phyloP scores from a whole-genome alignment of 2,329 filamentous ascomycete species.

The Claviceps monticola region DNA sequence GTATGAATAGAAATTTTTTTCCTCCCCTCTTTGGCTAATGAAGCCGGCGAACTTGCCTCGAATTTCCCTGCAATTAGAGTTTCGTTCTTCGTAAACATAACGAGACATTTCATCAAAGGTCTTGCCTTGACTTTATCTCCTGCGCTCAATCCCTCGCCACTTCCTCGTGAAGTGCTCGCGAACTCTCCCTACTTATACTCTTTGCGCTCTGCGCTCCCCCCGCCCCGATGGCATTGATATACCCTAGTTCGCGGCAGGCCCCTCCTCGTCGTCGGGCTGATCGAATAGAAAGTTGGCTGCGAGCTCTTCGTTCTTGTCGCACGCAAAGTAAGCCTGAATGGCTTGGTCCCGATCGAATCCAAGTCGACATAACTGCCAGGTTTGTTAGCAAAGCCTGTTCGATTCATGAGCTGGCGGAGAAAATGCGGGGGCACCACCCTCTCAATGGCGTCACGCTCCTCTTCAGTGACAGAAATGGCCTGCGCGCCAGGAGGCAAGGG shows the following conservation, averaged over 20 bases:
- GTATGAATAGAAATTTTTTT: neutral
- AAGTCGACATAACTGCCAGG: constrained; percentile 64
- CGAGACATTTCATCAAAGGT: neutral
- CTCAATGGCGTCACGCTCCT: constrained; percentile 95
- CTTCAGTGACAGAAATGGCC: constrained; percentile 82
- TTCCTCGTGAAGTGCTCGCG: neutral
- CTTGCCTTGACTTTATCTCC: neutral
- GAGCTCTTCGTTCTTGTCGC: constrained; percentile 98
- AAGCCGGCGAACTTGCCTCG: neutral
- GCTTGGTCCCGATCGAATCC: constrained; percentile 88
- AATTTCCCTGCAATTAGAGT: neutral
- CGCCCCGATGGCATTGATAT: neutral
- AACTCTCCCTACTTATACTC: neutral
- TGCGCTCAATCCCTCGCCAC: too few species aligned
- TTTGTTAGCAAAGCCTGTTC: neutral
- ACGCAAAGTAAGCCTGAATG: constrained; percentile 97
- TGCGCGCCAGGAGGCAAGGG: constrained; percentile 79
- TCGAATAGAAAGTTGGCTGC: constrained; percentile 98
- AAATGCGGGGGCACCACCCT: constrained; percentile 39
- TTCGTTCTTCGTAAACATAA: constrained; percentile 4
- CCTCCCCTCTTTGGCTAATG: neutral
- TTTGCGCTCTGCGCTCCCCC: neutral
- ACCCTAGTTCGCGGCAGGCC: constrained; percentile 29
- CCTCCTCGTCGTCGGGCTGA: constrained; percentile 75
- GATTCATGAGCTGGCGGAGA: neutral